Evolutionary conservation across 2,329 filamentous ascomycete species (phyloP).

Genomic region (Mycosphaerella sp.): DNA sequence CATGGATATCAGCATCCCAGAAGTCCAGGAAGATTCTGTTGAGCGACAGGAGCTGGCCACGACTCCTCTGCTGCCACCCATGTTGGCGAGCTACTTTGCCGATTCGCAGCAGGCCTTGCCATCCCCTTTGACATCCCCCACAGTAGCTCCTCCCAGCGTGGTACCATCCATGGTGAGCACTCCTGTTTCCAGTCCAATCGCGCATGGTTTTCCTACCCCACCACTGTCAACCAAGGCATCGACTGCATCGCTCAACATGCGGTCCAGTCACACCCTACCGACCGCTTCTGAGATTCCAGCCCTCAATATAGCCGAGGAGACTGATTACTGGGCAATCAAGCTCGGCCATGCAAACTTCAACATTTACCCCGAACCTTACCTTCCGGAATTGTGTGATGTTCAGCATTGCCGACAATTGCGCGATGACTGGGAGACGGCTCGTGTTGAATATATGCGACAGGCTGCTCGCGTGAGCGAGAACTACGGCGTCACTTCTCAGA

Average conservation of each 20-base stretch:
- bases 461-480: constrained; percentile 82
- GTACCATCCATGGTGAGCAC: constrained; percentile 40
- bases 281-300: constrained; percentile 57
- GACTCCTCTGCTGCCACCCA: constrained; percentile 77
- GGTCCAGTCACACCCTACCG: constrained; percentile 43
- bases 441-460: constrained; percentile 83
- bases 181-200: constrained; percentile 45
- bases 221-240: constrained; percentile 73
- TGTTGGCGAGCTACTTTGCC: constrained; percentile 57
- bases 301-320: constrained; percentile 47
- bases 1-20: constrained; percentile 23
- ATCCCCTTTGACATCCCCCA: constrained; percentile 82
- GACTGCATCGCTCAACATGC: constrained; percentile 61
- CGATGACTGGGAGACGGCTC: constrained; percentile 74
- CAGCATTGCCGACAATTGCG: constrained; percentile 60
- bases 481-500: constrained; percentile 83
- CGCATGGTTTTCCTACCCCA: constrained; percentile 54
- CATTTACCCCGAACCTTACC: constrained; percentile 75
- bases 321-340: constrained; percentile 65
- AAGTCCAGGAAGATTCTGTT: constrained; percentile 39
- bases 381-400: constrained; percentile 54
- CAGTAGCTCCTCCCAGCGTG: constrained; percentile 56
- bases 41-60: constrained; percentile 60
- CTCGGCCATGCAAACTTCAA: constrained; percentile 92
- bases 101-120: constrained; percentile 53